These are phyloP conservation scores for Trametes versicolor DNA, from an alignment of 1,284 basidiomycete genomes.

Conservation along the genomic window DNA sequence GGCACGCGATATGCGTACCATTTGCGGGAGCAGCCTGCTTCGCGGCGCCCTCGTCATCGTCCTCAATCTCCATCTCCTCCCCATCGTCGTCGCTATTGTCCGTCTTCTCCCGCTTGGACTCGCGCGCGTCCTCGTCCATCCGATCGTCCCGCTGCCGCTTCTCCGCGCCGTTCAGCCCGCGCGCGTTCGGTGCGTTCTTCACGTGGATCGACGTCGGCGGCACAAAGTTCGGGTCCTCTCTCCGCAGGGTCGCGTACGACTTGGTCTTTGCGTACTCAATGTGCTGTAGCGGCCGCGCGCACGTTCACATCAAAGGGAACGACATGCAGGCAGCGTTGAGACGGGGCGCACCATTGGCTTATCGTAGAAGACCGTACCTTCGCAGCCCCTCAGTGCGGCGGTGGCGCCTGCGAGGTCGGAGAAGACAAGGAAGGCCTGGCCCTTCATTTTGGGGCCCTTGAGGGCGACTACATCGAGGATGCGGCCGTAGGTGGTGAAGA, in stretches of 20 bases:
- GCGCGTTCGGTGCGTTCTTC: conserved; percentile 41
- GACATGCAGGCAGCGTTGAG: conserved; percentile 40
- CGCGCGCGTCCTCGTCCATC: conserved; percentile 60
- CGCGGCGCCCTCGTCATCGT: conserved; percentile 66
- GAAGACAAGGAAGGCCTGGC: conserved; percentile 98
- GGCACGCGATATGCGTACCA: conserved; percentile 24
- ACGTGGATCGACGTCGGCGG: conserved; percentile 72
- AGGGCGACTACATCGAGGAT: conserved; percentile 96
- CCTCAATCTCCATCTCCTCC: conserved; percentile 89
- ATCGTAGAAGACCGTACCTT: conserved; percentile 94
- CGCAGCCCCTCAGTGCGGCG: conserved; percentile 89
- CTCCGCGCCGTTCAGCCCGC: conserved; percentile 49
- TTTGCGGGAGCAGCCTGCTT: conserved; percentile 35
- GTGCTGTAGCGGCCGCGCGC: conserved; percentile 57
- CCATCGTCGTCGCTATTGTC: conserved; percentile 70
- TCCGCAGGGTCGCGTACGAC: conserved; percentile 81
- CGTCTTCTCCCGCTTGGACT: conserved; percentile 74
- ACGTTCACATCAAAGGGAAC: conserved; percentile 45
- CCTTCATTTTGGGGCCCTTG: conserved; percentile 88
- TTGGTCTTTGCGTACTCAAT: conserved; percentile 90
- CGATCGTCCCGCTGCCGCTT: conserved; percentile 79
- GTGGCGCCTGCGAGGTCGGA: conserved; percentile 89
- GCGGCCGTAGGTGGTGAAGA: conserved; percentile 94
- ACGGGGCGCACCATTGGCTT: conserved; percentile 80
- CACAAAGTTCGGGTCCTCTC: conserved; percentile 80